Evolutionary conservation across 208 protist species (phyloP), one percentile per base, ranked within the genome.

Genomic region (Histomonas meleagridis): DNA sequence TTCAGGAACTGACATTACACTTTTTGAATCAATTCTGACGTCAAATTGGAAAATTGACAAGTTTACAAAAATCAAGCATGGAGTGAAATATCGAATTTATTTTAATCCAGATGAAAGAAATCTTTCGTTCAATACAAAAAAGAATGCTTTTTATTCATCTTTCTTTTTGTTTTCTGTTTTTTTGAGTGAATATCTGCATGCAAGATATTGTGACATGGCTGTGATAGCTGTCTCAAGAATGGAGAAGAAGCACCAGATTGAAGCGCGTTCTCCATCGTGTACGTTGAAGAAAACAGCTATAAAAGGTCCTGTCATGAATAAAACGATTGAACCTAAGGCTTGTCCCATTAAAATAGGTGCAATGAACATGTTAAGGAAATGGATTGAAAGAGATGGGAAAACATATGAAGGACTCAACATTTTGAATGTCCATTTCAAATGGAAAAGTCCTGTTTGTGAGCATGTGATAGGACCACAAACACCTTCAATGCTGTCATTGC

Each of bases 161-260:
- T n/a, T n/a, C n/a, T n/a, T n/a, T n/a, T n/a, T n/a, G n/a, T 76
- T 76, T 46, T 18, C 4, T 26, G 32, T 43, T 43, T 76, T 43
- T 43, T 51, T 32, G 7, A 38, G 46, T 26, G 14, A 14, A 1
- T 38, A 38, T 86, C 46, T 86, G 76, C 40, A 51, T 18, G 46
- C 76, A 38, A 86, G 40, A 23, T 55, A 86, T 38, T 43, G 46
- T 43, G 76, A 55, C 1, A 55, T 86, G 16, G 18, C 26, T 38
- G 76, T 86, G 18, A 86, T 55, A 18, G 9, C 51, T 9, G 26
- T 10, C 38, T 86, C 76, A 51, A n/a, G 26, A 26, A 91, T 91
- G 26, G 90, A 91, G 43, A 91, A 79, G 90, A 91, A 91, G 90
- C 90, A 91, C 90, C 90, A 91, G 90, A 91, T 91, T 28, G 86